A percentile compares a stretch with the other conserved stretches of the same genome.
phyloP scores from a whole-genome alignment of 805 yeast genomes.

The Barnettozyma californica region DNA sequence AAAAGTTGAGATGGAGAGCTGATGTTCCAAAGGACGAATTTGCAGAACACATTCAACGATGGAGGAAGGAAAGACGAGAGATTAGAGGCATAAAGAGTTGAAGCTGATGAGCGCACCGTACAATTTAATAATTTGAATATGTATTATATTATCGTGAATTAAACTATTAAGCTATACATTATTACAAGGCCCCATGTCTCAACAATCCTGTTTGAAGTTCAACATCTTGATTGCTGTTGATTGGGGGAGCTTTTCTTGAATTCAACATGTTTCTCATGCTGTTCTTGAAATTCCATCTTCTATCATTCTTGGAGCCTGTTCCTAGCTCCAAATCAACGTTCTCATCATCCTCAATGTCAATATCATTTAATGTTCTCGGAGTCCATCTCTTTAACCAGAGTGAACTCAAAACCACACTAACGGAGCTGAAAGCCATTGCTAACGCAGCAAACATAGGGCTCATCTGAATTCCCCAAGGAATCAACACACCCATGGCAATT shows the following conservation, averaged over 20 bases:
- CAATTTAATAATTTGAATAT: neutral
- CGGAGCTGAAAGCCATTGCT: slow-evolving; percentile 91
- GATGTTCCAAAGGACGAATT: neutral
- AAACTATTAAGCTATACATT: neutral
- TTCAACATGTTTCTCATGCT: slow-evolving; percentile 14
- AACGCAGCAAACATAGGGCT: slow-evolving; percentile 88
- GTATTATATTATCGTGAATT: neutral
- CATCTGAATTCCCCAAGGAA: slow-evolving; percentile 69
- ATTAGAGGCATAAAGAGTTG: neutral
- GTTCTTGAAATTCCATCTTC: slow-evolving; percentile 13
- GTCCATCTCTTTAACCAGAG: slow-evolving; percentile 65
- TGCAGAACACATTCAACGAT: neutral
- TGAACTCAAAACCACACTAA: slow-evolving; percentile 82
- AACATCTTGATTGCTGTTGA: slow-evolving; percentile 11
- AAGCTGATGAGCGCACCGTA: neutral
- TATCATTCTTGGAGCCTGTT: neutral
- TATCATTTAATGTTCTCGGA: slow-evolving; percentile 23
- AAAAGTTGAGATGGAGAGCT: neutral
- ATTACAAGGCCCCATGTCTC: neutral
- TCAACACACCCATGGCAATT: slow-evolving; percentile 87
- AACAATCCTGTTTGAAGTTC: slow-evolving; percentile 20
- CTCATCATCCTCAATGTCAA: slow-evolving; percentile 1
- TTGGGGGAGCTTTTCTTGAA: slow-evolving; percentile 5
- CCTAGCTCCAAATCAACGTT: slow-evolving; percentile 19
- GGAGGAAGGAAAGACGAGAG: neutral